Conservation (phyloP, 306 rosid genomes). For the Mimosa pudica region DNA sequence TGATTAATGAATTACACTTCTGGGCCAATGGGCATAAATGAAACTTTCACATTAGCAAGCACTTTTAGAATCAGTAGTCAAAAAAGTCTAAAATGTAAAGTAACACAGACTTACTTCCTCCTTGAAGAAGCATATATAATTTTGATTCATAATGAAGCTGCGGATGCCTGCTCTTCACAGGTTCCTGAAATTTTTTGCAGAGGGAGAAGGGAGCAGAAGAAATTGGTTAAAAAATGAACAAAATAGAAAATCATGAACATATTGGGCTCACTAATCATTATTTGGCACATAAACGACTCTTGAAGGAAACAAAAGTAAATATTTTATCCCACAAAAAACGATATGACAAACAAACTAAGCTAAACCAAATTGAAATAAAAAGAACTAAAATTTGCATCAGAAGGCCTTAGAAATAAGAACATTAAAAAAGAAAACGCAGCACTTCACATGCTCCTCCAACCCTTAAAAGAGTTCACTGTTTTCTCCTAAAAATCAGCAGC, state of each 20-base stretch:
- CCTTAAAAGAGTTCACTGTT: neutral
- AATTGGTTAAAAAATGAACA: constrained; percentile 29
- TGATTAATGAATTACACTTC: constrained; percentile 4
- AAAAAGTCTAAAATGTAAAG: constrained; percentile 21
- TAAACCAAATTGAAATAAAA: constrained; percentile 12
- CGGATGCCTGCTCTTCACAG: constrained; percentile 94
- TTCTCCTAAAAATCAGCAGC: constrained; percentile 8
- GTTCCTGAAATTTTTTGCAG: constrained; percentile 56
- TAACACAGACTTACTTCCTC: constrained; percentile 79
- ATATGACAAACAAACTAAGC: neutral
- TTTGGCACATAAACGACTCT: neutral
- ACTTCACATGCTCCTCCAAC: neutral
- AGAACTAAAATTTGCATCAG: neutral
- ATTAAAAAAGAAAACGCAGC: neutral
- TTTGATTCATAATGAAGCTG: constrained; percentile 99
- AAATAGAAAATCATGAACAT: constrained; percentile 12
- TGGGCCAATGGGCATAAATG: neutral
- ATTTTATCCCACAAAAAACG: neutral
- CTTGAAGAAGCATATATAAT: constrained; percentile 98
- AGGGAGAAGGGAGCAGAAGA: neutral
- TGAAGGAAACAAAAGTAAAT: constrained; percentile 11
- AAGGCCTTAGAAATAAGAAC: neutral
- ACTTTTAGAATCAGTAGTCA: constrained; percentile 4
- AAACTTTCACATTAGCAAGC: constrained; percentile 9
- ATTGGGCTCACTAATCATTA: neutral